phyloP scores from a whole-genome alignment of 306 rosid genomes.

The Dryas alaskensis region DNA sequence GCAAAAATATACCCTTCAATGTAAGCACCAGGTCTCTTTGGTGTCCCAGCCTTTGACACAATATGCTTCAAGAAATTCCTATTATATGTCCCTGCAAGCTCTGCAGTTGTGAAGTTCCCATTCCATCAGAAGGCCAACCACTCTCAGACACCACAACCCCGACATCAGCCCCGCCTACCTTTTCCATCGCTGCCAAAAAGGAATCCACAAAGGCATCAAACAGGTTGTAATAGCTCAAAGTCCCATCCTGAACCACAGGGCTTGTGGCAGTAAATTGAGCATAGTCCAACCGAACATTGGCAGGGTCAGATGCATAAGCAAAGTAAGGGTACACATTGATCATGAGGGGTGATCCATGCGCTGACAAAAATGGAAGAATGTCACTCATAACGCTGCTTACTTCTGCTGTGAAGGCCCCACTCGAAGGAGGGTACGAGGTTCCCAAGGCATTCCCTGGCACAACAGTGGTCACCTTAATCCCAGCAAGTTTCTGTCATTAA shows the following conservation, averaged over 20 bases:
- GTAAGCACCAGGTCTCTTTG: conserved; percentile 20
- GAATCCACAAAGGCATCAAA: conserved; percentile 39
- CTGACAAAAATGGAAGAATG: conserved; percentile 22
- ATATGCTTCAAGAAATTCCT: conserved; percentile 22
- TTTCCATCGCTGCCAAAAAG: conserved; percentile 31
- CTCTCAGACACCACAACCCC: conserved; percentile 29
- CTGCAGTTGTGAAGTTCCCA: conserved; percentile 14
- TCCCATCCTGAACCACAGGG: conserved; percentile 8
- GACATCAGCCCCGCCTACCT: background rate
- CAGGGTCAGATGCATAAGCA: conserved; percentile 33
- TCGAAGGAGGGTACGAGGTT: conserved; percentile 29
- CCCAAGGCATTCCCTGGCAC: conserved; percentile 6
- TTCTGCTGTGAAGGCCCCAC: conserved; percentile 11
- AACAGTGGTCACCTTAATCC: conserved; percentile 33
- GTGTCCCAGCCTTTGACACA: conserved; percentile 28
- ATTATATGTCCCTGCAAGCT: conserved; percentile 28
- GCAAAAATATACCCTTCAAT: conserved; percentile 38
- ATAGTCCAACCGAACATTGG: conserved; percentile 12
- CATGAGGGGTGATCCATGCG: conserved; percentile 28
- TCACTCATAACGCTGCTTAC: background rate
- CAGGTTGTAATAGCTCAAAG: conserved; percentile 22
- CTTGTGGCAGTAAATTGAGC: conserved; percentile 5
- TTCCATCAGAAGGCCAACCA: conserved; percentile 43
- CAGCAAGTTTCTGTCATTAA: background rate
- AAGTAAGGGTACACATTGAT: conserved; percentile 41